Conservation (phyloP, 345 rosid genomes). For the Salix dunnii region DNA sequence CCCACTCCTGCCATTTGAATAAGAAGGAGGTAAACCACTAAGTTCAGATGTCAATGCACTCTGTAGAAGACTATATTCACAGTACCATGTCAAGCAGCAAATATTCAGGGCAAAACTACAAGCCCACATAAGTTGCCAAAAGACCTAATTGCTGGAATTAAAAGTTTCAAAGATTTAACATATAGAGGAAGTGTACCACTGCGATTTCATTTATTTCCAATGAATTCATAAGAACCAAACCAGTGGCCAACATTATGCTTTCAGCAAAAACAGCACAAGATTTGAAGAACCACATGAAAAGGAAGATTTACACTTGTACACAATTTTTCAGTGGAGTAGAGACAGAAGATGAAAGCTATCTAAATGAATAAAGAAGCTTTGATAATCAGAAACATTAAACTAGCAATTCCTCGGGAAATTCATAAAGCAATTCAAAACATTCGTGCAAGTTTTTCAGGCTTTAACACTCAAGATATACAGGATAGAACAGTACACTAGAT, state of each 20-base stretch:
- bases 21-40: background rate
- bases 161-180: background rate
- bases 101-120: background rate
- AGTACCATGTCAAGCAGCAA: background rate
- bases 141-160: too few species aligned
- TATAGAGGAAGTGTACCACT: background rate
- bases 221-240: background rate
- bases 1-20: constrained; percentile 58
- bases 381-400: background rate
- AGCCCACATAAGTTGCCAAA: background rate
- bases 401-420: background rate
- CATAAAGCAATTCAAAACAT: background rate
- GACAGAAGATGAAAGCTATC: background rate
- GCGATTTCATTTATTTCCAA: too few species aligned
- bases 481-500: background rate
- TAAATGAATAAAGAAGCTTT: background rate
- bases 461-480: background rate
- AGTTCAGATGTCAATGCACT: too few species aligned
- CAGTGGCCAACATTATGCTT: background rate
- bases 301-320: background rate
- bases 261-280: background rate
- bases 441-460: background rate
- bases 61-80: background rate
- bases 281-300: background rate
- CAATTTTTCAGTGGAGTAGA: background rate